Base-by-base conservation (phyloP, 768 basidiomycete genomes). In the Termitomyces sp. region DNA sequence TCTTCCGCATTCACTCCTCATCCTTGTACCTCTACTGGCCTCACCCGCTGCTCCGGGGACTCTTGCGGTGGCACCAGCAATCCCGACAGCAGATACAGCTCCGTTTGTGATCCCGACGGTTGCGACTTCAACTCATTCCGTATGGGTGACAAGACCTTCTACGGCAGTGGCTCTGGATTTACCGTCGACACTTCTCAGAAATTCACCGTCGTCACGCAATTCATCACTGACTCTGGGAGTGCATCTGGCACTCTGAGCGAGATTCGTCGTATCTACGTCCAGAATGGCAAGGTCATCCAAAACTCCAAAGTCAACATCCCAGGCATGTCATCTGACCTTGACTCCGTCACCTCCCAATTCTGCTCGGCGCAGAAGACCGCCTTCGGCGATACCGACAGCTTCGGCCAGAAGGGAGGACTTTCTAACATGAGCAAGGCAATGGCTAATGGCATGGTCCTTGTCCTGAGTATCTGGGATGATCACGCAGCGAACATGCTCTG, bases 121-220 rank as follows among this genome's bases (percentile, higher is more conserved):
- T 54, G 52, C 70, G 83, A 83, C 65, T 84, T 82, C 78, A 84
- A 83, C 79, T 81, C 83, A 30, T 84, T 68, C 77, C 81, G 82
- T 66, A 75, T 79, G 78, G 81, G 82, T 34, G 66, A 71, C 68
- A 64, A 58, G 58, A 61, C 68, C 53, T 84, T 82, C 78, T 76
- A 76, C 69, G 82, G 82, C 36, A 64, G 65, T 24, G 78, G 78
- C 61, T 70, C 73, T 75, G 41, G 41, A 11, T 61, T 67, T 65
- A 79, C 74, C 57, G 76, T 83, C 70, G 78, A 83, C 74, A 83
- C 81, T 67, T 73, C 61, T 65, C 65, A 70, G 61, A 74, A 73
- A 62, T 76, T 84, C 75, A 84, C 82, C 59, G 79, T 83, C 65
- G 81, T 83, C 68, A 83, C 83, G 50, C 83, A 84, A 68, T 83